Base-by-base conservation (phyloP, 352 stramenopile genomes). In the Peronospora destructor region DNA sequence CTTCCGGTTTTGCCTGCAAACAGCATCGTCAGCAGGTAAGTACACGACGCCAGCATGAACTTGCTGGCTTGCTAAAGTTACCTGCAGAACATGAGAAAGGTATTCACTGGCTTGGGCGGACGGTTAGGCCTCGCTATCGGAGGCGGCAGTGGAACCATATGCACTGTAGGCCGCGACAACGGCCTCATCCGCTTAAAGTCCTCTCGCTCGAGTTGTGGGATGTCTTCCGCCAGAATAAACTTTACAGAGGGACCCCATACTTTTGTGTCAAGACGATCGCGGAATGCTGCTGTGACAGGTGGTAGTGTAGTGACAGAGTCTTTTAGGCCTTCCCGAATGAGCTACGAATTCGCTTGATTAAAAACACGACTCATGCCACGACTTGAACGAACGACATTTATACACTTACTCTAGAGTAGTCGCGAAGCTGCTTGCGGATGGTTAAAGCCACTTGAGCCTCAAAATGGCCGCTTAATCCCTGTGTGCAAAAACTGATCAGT, bases 71-170 rank as follows among this genome's bases (percentile, higher is more conserved):
- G 42, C 17, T 30, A 14, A 6, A 6, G n/a, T 30, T 49, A 71
- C 57, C 76, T 66, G 39, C 80, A 91, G 53, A 91, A 91, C 75
- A 91, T 87, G 26, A 91, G 64, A 41, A 91, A 91, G 21, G 80
- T 88, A 49, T 91, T 91, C 16, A 91, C 80, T 25, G 80, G 80
- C 59, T 91, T 91, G 4, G 80, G 80, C 17, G 79, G 79, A 1
- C 76, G 74, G 35, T 90, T 90, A 8, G 76, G 68, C 54, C 77
- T 85, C 8, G 49, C 30, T 30, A 53, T 41, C 6, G 61, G 53
- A 14, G 49, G 49, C 12, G 61, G 49, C 1, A 61, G 52, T 1
- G 68, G 53, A 19, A 59, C 33, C 47, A 61, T 53, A 0, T 76
- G 53, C 0, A 76, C 54, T 16, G 58, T 85, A 42, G 54, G 71